Conservation (phyloP, 257 asterid genomes). For the Solanum arcanum region DNA sequence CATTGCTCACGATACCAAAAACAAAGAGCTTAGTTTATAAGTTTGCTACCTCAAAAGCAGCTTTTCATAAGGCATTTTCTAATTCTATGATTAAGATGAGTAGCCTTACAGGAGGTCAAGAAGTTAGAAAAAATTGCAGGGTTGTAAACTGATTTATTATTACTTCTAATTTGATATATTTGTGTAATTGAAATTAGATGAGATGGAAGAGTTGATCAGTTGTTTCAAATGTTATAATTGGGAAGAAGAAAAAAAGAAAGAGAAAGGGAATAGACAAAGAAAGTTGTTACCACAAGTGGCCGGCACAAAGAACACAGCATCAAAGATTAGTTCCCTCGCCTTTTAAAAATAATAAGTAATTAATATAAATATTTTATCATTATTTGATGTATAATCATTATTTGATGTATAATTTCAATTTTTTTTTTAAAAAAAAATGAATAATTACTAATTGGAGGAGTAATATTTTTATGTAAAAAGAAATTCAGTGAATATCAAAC, state of each 20-base stretch:
- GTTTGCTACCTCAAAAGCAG: slow-evolving; percentile 51
- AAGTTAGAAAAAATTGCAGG: slow-evolving; percentile 70
- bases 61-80: slow-evolving; percentile 50
- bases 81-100: slow-evolving; percentile 83
- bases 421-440: too few species aligned
- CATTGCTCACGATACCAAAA: slow-evolving; percentile 40
- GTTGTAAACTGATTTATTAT: slow-evolving; percentile 29
- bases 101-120: slow-evolving; percentile 75
- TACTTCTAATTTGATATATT: neutral
- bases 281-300: neutral
- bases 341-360: too few species aligned
- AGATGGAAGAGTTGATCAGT: neutral
- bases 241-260: neutral
- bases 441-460: neutral
- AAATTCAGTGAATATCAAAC: neutral
- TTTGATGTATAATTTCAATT: too few species aligned
- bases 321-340: neutral
- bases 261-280: neutral
- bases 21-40: slow-evolving; percentile 39
- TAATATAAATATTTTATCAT: too few species aligned
- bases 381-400: too few species aligned
- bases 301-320: neutral
- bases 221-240: neutral
- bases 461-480: neutral
- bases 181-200: neutral